These are phyloP conservation scores for Nakaseomyces glabratus DNA, from an alignment of 1,139 yeast genomes.

Conservation along the genomic window DNA sequence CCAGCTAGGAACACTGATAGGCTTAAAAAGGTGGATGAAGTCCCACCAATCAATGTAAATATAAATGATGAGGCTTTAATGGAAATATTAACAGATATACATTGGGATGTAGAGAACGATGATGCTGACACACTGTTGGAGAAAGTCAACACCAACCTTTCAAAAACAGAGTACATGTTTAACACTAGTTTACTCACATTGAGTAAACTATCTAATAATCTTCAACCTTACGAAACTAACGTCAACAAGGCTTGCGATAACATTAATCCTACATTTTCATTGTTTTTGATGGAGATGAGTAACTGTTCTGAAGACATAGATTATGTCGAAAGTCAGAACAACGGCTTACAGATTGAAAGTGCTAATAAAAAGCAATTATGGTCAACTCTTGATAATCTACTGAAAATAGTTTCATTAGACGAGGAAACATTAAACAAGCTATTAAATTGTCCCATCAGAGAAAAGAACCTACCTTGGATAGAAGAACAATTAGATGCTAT, in stretches of 20 bases:
- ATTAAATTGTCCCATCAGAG: constrained; percentile 40
- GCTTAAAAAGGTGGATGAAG: background rate
- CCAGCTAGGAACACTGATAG: background rate
- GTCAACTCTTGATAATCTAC: constrained; percentile 57
- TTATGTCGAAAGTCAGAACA: constrained; percentile 64
- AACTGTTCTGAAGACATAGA: constrained; percentile 59
- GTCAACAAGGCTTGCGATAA: constrained; percentile 53
- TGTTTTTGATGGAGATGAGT: constrained; percentile 50
- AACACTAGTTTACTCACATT: constrained; percentile 34
- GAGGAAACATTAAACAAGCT: constrained; percentile 45
- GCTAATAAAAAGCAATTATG: constrained; percentile 69
- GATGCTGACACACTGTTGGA: constrained; percentile 48
- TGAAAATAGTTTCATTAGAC: constrained; percentile 61
- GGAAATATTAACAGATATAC: constrained; percentile 59
- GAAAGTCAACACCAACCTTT: constrained; percentile 47
- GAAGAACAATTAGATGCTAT: constrained; percentile 55
- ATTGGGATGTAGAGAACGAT: constrained; percentile 57
- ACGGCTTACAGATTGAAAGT: constrained; percentile 77
- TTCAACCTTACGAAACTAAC: constrained; percentile 39
- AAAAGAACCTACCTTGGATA: constrained; percentile 40
- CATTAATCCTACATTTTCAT: constrained; percentile 46
- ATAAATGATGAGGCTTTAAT: constrained; percentile 24
- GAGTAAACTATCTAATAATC: constrained; percentile 34
- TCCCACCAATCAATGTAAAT: constrained; percentile 9
- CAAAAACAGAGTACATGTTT: constrained; percentile 41